These are phyloP conservation scores for Geranium rotundifolium DNA, from an alignment of 345 rosid species.

Conservation along the genomic window DNA sequence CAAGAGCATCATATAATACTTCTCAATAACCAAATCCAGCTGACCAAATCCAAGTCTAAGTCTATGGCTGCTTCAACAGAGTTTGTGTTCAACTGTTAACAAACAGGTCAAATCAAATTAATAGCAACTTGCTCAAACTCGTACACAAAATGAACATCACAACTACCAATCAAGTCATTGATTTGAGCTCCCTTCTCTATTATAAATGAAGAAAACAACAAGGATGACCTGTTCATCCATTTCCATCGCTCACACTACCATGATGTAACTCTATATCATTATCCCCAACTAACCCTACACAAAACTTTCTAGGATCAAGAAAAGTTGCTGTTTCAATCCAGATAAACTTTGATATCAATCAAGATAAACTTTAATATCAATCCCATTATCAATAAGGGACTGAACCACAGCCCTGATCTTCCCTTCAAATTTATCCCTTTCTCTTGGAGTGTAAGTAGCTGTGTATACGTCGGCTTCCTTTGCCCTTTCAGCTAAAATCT, in stretches of 20 bases:
- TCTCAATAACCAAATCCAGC: too few species aligned
- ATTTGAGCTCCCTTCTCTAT: background rate
- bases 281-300: background rate
- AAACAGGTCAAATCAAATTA: background rate
- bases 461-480: constrained; percentile 86
- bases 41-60: too few species aligned
- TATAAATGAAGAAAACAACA: background rate
- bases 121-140: too few species aligned
- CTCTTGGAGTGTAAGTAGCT: constrained; percentile 74
- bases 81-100: background rate
- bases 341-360: constrained; percentile 68
- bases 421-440: constrained; percentile 91
- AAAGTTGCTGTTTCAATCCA: constrained; percentile 29
- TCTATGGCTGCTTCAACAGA: background rate
- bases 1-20: too few species aligned
- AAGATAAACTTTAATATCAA: constrained; percentile 72
- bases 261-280: background rate
- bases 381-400: constrained; percentile 78
- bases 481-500: constrained; percentile 67
- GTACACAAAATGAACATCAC: background rate
- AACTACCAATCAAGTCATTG: background rate
- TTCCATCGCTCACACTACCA: background rate
- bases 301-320: background rate
- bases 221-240: background rate
- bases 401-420: constrained; percentile 90